Percentiles rank a stretch among this genome's conserved stretches.
phyloP scores from a whole-genome alignment of 331 rosid genomes.

The Acacia pycnantha region DNA sequence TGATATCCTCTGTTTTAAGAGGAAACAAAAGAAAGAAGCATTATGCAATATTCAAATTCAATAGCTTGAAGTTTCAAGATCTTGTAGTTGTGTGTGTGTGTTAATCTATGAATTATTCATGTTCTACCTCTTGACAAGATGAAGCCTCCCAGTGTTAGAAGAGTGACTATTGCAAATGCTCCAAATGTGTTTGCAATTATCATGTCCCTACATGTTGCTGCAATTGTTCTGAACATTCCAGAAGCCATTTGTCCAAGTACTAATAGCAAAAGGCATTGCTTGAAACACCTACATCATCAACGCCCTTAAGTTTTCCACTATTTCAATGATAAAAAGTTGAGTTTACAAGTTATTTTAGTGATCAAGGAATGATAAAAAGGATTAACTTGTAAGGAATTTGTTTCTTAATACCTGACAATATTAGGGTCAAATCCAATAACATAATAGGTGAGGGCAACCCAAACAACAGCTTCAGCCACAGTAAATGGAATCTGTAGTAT shows the following conservation, averaged over 20 bases:
- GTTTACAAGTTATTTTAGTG: neutral
- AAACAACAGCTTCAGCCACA: constrained; percentile 38
- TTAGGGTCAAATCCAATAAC: constrained; percentile 51
- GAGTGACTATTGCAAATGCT: constrained; percentile 28
- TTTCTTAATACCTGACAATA: constrained; percentile 39
- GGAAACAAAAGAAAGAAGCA: neutral
- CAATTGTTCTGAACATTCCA: constrained; percentile 44
- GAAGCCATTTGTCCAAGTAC: constrained; percentile 49
- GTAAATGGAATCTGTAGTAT: constrained; percentile 53
- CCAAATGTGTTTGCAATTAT: constrained; percentile 43
- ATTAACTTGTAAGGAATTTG: neutral
- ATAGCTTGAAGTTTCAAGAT: neutral
- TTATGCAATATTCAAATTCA: neutral
- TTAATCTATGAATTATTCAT: neutral
- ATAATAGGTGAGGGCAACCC: constrained; percentile 48
- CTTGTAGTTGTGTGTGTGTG: neutral
- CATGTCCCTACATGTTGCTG: constrained; percentile 49
- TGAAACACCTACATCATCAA: constrained; percentile 45
- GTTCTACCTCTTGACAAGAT: constrained; percentile 43
- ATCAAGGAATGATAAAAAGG: neutral
- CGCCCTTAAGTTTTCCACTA: neutral
- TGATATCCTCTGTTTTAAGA: constrained; percentile 30
- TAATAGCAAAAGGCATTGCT: constrained; percentile 47
- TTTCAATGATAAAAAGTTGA: neutral
- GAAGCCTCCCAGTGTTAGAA: constrained; percentile 45